Percentiles rank a stretch among this genome's conserved stretches.
Conservation (phyloP, 2,329 filamentous ascomycete genomes). For the Venturia nashicola region DNA sequence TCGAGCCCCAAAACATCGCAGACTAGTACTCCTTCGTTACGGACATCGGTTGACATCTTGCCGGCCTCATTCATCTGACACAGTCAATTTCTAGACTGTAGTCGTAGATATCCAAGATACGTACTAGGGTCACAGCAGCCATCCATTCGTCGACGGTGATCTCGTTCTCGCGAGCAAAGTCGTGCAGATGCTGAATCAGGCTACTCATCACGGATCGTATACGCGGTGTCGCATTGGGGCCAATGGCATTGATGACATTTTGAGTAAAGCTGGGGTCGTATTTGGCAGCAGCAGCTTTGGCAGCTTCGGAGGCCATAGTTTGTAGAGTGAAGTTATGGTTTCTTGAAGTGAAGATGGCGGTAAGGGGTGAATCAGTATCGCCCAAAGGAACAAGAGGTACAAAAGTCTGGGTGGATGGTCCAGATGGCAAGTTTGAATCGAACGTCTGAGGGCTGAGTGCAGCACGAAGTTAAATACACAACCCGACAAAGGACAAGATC, state of each 20-base stretch:
- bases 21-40: slow-evolving; percentile 51
- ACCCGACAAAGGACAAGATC: neutral
- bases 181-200: slow-evolving; percentile 44
- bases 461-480: neutral
- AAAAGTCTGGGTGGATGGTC: neutral
- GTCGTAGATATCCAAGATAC: neutral
- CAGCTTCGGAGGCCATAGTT: neutral
- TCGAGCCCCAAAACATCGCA: slow-evolving; percentile 48
- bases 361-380: neutral
- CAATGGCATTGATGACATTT: slow-evolving; percentile 23
- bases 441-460: neutral
- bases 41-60: slow-evolving; percentile 47
- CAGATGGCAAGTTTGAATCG: no score
- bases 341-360: neutral
- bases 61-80: slow-evolving; percentile 46
- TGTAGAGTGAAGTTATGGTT: neutral
- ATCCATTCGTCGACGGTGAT: slow-evolving; percentile 49
- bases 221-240: slow-evolving; percentile 21
- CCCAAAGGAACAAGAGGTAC: neutral
- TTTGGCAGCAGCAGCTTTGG: slow-evolving; percentile 4
- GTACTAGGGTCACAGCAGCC: slow-evolving; percentile 36
- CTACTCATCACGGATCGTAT: slow-evolving; percentile 30
- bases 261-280: slow-evolving; percentile 23
- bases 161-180: slow-evolving; percentile 46
- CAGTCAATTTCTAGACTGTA: neutral